Percentiles rank a stretch among this genome's conserved stretches.
Evolutionary conservation across 1,139 yeast genomes (phyloP).

Genomic region (Candida sp.): DNA sequence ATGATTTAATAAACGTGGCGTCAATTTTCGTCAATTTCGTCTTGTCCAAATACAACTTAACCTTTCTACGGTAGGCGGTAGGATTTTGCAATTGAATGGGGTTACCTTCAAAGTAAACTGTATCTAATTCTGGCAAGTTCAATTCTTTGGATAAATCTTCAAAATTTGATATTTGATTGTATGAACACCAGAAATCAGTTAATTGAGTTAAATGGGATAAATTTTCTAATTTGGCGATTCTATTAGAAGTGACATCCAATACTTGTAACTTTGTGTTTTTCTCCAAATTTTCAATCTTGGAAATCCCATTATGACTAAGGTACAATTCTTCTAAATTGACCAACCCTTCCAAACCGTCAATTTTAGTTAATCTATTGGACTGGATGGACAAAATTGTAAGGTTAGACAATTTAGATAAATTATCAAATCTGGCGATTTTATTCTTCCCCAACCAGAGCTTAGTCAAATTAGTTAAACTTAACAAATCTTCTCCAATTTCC

Average conservation of each 20-base stretch:
- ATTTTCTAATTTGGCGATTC: conserved; percentile 58
- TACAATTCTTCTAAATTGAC: conserved; percentile 80
- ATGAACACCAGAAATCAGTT: conserved; percentile 94
- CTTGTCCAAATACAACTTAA: conserved; percentile 69
- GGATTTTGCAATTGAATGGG: conserved; percentile 75
- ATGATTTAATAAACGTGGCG: conserved; percentile 62
- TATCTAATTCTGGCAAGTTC: conserved; percentile 66
- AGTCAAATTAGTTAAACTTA: conserved; percentile 50
- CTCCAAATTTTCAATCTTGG: conserved; percentile 75
- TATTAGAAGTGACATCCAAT: conserved; percentile 80
- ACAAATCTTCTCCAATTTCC: conserved; percentile 57
- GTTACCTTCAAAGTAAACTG: conserved; percentile 95
- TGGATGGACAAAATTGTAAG: conserved; percentile 83
- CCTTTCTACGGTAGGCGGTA: conserved; percentile 82
- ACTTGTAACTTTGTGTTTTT: conserved; percentile 64
- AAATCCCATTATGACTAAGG: conserved; percentile 81
- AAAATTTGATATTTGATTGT: conserved; percentile 66
- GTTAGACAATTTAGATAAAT: conserved; percentile 57
- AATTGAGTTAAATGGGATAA: conserved; percentile 62
- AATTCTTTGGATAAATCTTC: conserved; percentile 67
- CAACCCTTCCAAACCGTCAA: conserved; percentile 79
- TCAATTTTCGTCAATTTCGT: conserved; percentile 76
- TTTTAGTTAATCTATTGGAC: conserved; percentile 72
- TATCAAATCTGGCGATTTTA: conserved; percentile 62
- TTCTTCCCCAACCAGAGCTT: conserved; percentile 96